Evolutionary conservation across 2,329 filamentous ascomycete species (phyloP), one percentile per base, ranked within the genome.

Genomic region (Xylaria multiplex): DNA sequence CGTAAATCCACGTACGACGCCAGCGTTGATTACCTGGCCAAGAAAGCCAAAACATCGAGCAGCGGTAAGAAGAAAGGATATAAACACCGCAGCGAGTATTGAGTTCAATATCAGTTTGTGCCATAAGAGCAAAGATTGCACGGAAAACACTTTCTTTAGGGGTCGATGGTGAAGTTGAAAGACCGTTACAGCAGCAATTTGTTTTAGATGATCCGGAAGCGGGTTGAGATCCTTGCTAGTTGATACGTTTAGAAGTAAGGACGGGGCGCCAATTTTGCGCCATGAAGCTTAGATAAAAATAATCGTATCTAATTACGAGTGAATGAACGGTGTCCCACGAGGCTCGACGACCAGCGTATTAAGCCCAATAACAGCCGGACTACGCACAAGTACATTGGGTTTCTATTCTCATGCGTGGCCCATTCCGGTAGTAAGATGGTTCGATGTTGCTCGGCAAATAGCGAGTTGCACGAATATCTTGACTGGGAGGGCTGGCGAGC

Each of bases 1-100:
- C 69, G 69, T 35, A 70, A 70, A 57, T 58, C 70, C 8, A 65
- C 70, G 24, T 71, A 72, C 62, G 73, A 75, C 37, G 55, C 67
- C 11, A 66, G 50, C 48, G 59, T 58, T 13, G 73, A 76, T 42
- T 69, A 71, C 32, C 54, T 68, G 6, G 60, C 70, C 3, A 76
- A 73, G 64, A 77, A 72, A 62, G 32, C 66, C 16, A 76, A 74
- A 63, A 45, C 60, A 13, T 69, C 73, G 16, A 71, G 62, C 49
- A 68, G 65, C 46, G 60, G 70, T 45, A 76, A 75, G 65, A 76
- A 72, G 67, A 76, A 73, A 68, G 68, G 71, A 11, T 69, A 73
- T 30, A 75, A 71, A 64, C 71, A 69, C 45, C 72, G 74, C 48
- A 62, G 64, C 53, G 70, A 75, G 66, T 67, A 74, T 62, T 72